Conservation (phyloP, 2,329 filamentous ascomycete species). For the Colletotrichum salicis region DNA sequence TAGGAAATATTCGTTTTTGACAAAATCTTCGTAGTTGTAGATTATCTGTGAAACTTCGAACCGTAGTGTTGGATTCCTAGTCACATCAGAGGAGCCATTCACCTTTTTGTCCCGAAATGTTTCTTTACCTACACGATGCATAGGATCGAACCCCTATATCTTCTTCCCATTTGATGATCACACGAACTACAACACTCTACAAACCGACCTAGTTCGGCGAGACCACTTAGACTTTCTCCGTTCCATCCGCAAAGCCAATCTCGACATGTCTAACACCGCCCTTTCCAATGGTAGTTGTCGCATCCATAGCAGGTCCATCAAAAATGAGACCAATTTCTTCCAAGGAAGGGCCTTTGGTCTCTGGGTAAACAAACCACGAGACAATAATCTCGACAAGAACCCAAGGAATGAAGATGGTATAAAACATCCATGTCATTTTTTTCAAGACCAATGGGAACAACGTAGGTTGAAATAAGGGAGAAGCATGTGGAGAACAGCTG, state of each 20-base stretch:
- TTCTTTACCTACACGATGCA: too few relatives aligned
- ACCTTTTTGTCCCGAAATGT: too few relatives aligned
- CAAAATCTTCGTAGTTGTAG: too few relatives aligned
- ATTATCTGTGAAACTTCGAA: too few relatives aligned
- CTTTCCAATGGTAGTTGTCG: neutral
- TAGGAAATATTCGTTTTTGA: too few relatives aligned
- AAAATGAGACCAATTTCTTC: conserved; percentile 46
- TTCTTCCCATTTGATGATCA: too few relatives aligned
- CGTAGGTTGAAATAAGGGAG: conserved; percentile 49
- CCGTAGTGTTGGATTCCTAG: too few relatives aligned
- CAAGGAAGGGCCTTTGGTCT: conserved; percentile 45
- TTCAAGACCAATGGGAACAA: conserved; percentile 53
- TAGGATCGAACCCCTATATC: too few relatives aligned
- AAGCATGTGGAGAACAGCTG: conserved; percentile 21
- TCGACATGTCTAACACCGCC: neutral
- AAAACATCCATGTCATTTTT: conserved; percentile 53
- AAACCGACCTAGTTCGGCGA: too few relatives aligned
- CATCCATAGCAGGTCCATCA: conserved; percentile 32
- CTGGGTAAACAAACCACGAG: conserved; percentile 51
- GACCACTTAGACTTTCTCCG: neutral
- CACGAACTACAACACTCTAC: too few relatives aligned
- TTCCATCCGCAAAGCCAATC: neutral
- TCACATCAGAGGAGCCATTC: too few relatives aligned
- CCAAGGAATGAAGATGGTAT: conserved; percentile 51
- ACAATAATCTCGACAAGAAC: conserved; percentile 41